Evolutionary conservation across 2,329 filamentous ascomycete species (phyloP).

Genomic region (Myotisia sp.): DNA sequence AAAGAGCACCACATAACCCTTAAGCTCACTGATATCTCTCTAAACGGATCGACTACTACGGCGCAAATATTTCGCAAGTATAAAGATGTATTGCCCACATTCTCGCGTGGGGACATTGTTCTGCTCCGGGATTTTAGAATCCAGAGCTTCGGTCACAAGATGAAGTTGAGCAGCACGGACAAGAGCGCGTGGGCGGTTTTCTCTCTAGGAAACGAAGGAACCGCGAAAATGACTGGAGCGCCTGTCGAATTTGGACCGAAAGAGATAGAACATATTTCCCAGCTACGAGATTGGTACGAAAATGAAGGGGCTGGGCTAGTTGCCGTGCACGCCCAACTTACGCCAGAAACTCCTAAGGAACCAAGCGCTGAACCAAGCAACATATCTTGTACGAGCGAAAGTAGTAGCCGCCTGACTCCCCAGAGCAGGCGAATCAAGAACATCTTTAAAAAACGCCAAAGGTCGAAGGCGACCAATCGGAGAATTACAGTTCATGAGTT

Average conservation of each 20-base stretch:
- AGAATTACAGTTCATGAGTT: slow-evolving; percentile 31
- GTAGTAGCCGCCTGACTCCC: slow-evolving; percentile 7
- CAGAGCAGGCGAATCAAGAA: slow-evolving; percentile 2
- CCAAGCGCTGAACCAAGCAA: slow-evolving; percentile 19
- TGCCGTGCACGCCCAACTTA: slow-evolving; percentile 17
- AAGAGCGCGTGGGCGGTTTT: slow-evolving; percentile 37
- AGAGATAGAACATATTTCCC: slow-evolving; percentile 24
- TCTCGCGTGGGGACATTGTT: slow-evolving; percentile 28
- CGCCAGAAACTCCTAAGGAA: neutral
- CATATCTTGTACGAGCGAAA: slow-evolving; percentile 20
- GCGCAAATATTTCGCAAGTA: slow-evolving; percentile 31
- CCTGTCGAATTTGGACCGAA: slow-evolving; percentile 28
- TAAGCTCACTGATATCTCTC: slow-evolving; percentile 32
- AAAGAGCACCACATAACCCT: slow-evolving; percentile 30
- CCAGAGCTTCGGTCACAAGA: slow-evolving; percentile 25
- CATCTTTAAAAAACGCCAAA: slow-evolving; percentile 10
- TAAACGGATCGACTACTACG: slow-evolving; percentile 24
- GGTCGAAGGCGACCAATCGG: slow-evolving; percentile 15
- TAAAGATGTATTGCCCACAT: slow-evolving; percentile 25
- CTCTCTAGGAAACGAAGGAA: slow-evolving; percentile 13
- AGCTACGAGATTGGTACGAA: slow-evolving; percentile 29
- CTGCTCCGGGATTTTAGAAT: slow-evolving; percentile 35
- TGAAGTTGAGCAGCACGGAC: slow-evolving; percentile 29
- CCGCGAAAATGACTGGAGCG: slow-evolving; percentile 22
- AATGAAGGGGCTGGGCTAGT: slow-evolving; percentile 23